Evolutionary conservation across 257 asterid genomes (phyloP).

Genomic region (Osmanthus fragrans): DNA sequence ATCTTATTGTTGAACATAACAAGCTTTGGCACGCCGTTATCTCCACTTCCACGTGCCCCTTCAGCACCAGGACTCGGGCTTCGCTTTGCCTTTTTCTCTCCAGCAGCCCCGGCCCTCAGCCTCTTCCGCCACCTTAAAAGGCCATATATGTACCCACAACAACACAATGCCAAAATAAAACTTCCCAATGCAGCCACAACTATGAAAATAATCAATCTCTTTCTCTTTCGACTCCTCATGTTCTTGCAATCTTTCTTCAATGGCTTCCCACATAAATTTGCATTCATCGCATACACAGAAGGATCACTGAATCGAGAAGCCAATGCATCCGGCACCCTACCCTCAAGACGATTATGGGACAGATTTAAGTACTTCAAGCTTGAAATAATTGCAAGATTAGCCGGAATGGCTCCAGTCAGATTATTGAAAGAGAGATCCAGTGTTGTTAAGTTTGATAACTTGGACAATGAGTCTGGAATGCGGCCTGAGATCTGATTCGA

Average conservation of each 20-base stretch:
- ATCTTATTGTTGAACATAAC: conserved; percentile 77
- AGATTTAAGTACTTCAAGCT: conserved; percentile 50
- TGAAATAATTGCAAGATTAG: conserved; percentile 43
- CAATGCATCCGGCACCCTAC: conserved; percentile 66
- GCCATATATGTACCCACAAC: conserved; percentile 61
- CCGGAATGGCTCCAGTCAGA: conserved; percentile 62
- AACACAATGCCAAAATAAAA: conserved; percentile 51
- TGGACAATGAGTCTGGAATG: conserved; percentile 54
- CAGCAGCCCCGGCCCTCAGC: conserved; percentile 50
- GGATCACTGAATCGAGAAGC: conserved; percentile 65
- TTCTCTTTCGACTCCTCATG: conserved; percentile 38
- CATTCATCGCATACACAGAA: conserved; percentile 52
- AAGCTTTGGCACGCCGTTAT: conserved; percentile 68
- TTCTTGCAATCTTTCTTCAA: conserved; percentile 45
- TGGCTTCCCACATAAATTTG: conserved; percentile 67
- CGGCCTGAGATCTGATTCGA: conserved; percentile 61
- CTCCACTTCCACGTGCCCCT: conserved; percentile 74
- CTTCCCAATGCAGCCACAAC: conserved; percentile 64
- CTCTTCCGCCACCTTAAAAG: conserved; percentile 64
- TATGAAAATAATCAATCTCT: conserved; percentile 55
- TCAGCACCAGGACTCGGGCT: conserved; percentile 79
- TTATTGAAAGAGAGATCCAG: conserved; percentile 61
- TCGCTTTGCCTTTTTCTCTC: conserved; percentile 77
- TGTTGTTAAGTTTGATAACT: conserved; percentile 39
- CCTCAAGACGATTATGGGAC: conserved; percentile 66